Evolutionary conservation across 78 protist genomes (phyloP).

Genomic region (Guillardia theta): DNA sequence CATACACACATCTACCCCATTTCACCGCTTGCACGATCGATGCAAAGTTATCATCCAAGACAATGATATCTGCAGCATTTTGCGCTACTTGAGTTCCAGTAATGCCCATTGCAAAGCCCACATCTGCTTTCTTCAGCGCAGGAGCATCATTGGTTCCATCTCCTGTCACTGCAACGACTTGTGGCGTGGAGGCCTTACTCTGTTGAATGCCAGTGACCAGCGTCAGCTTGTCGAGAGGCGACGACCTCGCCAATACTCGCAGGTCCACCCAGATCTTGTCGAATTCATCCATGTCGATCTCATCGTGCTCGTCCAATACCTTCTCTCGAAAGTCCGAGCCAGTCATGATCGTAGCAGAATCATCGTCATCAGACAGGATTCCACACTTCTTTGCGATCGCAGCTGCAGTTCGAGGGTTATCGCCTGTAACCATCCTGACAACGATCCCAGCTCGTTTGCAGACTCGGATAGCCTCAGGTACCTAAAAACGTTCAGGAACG

Average conservation of each 20-base stretch:
- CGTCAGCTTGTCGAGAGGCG: conserved; percentile 40
- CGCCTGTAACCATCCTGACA: conserved; percentile 98
- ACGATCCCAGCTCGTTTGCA: conserved; percentile 91
- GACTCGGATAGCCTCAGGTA: conserved; percentile 79
- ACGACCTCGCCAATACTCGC: conserved; percentile 40
- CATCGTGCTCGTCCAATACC: conserved; percentile 70
- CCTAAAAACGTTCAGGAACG: conserved; percentile 44
- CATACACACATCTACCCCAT: conserved; percentile 78
- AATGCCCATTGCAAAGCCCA: conserved; percentile 78
- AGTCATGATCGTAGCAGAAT: conserved; percentile 65
- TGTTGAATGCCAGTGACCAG: conserved; percentile 21
- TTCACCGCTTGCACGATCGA: conserved; percentile 69
- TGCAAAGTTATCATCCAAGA: conserved; percentile 88
- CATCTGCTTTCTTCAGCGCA: conserved; percentile 71
- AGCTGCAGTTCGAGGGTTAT: conserved; percentile 90
- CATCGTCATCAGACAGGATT: not conserved
- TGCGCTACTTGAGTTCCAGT: conserved; percentile 80
- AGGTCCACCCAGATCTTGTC: not conserved
- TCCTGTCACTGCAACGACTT: conserved; percentile 80
- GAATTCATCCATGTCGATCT: conserved; percentile 24
- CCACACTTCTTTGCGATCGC: conserved; percentile 74
- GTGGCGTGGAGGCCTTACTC: not conserved
- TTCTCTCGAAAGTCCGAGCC: conserved; percentile 79
- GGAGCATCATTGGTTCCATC: conserved; percentile 85
- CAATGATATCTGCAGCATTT: conserved; percentile 89